These are phyloP conservation scores for Ruellia speciosa DNA, from an alignment of 305 asterid genomes.

Conservation along the genomic window DNA sequence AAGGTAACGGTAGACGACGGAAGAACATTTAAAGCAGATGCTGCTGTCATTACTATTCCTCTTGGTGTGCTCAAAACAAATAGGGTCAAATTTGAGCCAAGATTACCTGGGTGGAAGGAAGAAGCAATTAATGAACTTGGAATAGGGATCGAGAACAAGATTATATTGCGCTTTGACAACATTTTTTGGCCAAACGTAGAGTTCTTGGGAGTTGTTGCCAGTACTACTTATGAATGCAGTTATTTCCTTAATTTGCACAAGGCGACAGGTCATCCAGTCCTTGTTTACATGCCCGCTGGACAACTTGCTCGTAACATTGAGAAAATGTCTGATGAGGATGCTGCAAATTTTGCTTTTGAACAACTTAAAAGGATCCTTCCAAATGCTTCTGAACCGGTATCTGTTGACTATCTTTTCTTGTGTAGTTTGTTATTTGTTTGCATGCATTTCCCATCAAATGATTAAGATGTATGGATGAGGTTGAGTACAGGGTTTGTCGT, in stretches of 20 bases:
- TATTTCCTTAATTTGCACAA: slow-evolving; percentile 95
- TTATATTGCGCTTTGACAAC: slow-evolving; percentile 58
- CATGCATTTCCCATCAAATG: neutral
- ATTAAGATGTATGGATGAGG: neutral
- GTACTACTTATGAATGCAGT: slow-evolving; percentile 76
- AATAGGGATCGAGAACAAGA: slow-evolving; percentile 95
- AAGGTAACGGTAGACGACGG: slow-evolving; percentile 80
- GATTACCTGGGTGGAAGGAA: slow-evolving; percentile 91
- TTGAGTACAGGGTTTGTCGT: neutral
- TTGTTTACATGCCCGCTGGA: slow-evolving; percentile 99
- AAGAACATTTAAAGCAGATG: slow-evolving; percentile 78
- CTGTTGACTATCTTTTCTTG: slow-evolving; percentile 22
- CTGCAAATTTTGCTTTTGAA: slow-evolving; percentile 69
- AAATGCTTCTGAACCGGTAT: slow-evolving; percentile 77
- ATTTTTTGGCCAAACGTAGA: slow-evolving; percentile 98
- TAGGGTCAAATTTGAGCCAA: slow-evolving; percentile 67
- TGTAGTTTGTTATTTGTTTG: neutral
- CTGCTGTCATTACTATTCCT: slow-evolving; percentile 80
- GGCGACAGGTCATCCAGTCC: slow-evolving; percentile 88
- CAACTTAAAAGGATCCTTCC: slow-evolving; percentile 83
- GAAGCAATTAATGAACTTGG: slow-evolving; percentile 80
- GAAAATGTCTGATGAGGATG: slow-evolving; percentile 79
- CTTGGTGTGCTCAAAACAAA: slow-evolving; percentile 88
- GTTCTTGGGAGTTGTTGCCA: slow-evolving; percentile 91
- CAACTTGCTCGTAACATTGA: slow-evolving; percentile 80